Percentiles rank a stretch among this genome's conserved stretches.
Evolutionary conservation across 106 monocot genomes (phyloP).

Genomic region (Dendrobium officinale): DNA sequence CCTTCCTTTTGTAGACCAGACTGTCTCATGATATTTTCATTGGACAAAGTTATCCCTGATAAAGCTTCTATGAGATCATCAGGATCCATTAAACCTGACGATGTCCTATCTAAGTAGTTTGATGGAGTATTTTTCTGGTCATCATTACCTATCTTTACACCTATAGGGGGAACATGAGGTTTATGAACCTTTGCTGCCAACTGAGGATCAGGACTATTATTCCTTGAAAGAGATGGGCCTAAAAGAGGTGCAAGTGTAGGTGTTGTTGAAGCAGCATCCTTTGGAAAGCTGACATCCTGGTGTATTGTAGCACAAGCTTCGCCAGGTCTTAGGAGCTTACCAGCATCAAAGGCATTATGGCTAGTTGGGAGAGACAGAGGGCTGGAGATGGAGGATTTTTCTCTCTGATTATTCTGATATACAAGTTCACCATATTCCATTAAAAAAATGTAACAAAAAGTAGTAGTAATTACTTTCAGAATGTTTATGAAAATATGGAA

Average conservation of each 20-base stretch:
- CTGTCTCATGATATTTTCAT: slow-evolving; percentile 25
- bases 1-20: slow-evolving; percentile 42
- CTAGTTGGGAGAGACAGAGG: slow-evolving; percentile 34
- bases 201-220: slow-evolving; percentile 67
- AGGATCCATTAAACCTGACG: slow-evolving; percentile 25
- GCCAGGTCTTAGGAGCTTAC: slow-evolving; percentile 15
- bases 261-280: slow-evolving; percentile 26
- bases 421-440: too few relatives aligned
- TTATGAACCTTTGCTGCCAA: slow-evolving; percentile 49
- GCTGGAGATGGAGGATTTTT: slow-evolving; percentile 13
- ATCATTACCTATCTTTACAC: slow-evolving; percentile 34
- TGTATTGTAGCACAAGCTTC: slow-evolving; percentile 18
- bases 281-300: slow-evolving; percentile 18
- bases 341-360: slow-evolving; percentile 25
- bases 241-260: slow-evolving; percentile 69
- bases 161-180: slow-evolving; percentile 70
- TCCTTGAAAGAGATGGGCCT: slow-evolving; percentile 58
- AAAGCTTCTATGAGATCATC: slow-evolving; percentile 58
- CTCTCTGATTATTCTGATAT: slow-evolving; percentile 36
- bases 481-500: too few relatives aligned
- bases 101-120: slow-evolving; percentile 23
- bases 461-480: too few relatives aligned
- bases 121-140: slow-evolving; percentile 39
- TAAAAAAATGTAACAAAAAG: too few relatives aligned
- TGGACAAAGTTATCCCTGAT: slow-evolving; percentile 52